Conservation (phyloP, 306 rosid genomes). For the Cicer bijugum region DNA sequence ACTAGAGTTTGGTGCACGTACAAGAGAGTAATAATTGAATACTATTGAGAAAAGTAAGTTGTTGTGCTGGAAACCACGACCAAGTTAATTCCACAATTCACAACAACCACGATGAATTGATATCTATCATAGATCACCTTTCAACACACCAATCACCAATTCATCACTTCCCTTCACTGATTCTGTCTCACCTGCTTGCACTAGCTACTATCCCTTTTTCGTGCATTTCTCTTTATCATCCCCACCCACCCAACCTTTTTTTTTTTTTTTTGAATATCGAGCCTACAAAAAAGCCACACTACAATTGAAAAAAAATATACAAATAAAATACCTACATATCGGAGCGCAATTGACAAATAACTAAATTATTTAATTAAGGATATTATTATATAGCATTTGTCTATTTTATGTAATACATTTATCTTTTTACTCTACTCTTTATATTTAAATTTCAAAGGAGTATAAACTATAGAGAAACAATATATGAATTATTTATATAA, state of each 20-base stretch:
- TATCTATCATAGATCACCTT: slow-evolving; percentile 31
- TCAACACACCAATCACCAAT: slow-evolving; percentile 32
- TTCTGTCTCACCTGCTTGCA: slow-evolving; percentile 52
- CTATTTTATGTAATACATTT: no score
- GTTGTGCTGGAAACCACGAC: slow-evolving; percentile 49
- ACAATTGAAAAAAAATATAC: slow-evolving; percentile 25
- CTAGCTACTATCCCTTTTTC: slow-evolving; percentile 33
- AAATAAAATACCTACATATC: not conserved
- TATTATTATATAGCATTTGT: no score
- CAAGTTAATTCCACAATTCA: slow-evolving; percentile 10
- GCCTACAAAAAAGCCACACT: slow-evolving; percentile 36
- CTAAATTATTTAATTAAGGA: no score
- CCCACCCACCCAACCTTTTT: slow-evolving; percentile 37
- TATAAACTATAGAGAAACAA: no score
- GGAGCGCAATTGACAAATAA: no score
- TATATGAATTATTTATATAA: no score
- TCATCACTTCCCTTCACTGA: slow-evolving; percentile 31
- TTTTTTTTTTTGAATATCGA: slow-evolving; percentile 44
- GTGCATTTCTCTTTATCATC: slow-evolving; percentile 36
- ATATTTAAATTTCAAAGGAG: no score
- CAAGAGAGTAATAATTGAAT: slow-evolving; percentile 3
- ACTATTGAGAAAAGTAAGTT: slow-evolving; percentile 28
- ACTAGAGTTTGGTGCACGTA: slow-evolving; percentile 23
- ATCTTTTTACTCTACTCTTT: no score
- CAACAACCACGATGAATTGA: slow-evolving; percentile 39